Percentiles rank a stretch among this genome's conserved stretches.
Conservation (phyloP, 768 basidiomycete species). For the Boletus vinaceobasis region DNA sequence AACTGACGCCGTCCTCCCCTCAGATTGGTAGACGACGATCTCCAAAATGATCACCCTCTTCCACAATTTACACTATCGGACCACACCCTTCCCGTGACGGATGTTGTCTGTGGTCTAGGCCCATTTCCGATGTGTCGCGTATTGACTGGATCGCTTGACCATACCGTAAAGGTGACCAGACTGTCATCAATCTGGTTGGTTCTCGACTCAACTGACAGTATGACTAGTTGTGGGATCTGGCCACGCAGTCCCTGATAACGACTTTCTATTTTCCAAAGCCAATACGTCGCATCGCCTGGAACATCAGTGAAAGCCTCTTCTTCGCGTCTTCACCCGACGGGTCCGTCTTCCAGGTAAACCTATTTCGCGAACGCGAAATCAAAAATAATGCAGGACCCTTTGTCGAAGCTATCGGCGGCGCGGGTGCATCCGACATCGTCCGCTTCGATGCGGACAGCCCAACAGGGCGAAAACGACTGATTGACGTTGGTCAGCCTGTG, state of each 20-base stretch:
- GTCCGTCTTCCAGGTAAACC: conserved; percentile 73
- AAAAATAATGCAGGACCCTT: conserved; percentile 45
- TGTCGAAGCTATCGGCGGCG: conserved; percentile 72
- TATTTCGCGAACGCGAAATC: conserved; percentile 63
- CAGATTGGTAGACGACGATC: conserved; percentile 73
- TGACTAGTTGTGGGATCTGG: conserved; percentile 73
- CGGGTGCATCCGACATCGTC: conserved; percentile 66
- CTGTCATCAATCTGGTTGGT: conserved; percentile 12
- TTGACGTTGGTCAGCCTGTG: conserved; percentile 68
- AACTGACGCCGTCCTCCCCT: conserved; percentile 3
- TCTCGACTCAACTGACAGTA: conserved; percentile 6
- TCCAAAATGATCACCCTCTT: conserved; percentile 70
- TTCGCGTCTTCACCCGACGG: conserved; percentile 80
- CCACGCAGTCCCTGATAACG: conserved; percentile 70
- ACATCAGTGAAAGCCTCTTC: conserved; percentile 82
- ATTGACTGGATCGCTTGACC: conserved; percentile 81
- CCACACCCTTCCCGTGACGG: conserved; percentile 88
- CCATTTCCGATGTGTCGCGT: conserved; percentile 72
- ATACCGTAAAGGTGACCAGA: conserved; percentile 77
- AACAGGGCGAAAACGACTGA: conserved; percentile 54
- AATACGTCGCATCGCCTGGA: conserved; percentile 69
- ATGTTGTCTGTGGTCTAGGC: conserved; percentile 77
- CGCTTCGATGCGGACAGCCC: conserved; percentile 54
- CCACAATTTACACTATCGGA: conserved; percentile 82
- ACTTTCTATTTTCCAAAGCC: conserved; percentile 86